Evolutionary conservation across 805 yeast species (phyloP).

Genomic region (Starmerella bombi): DNA sequence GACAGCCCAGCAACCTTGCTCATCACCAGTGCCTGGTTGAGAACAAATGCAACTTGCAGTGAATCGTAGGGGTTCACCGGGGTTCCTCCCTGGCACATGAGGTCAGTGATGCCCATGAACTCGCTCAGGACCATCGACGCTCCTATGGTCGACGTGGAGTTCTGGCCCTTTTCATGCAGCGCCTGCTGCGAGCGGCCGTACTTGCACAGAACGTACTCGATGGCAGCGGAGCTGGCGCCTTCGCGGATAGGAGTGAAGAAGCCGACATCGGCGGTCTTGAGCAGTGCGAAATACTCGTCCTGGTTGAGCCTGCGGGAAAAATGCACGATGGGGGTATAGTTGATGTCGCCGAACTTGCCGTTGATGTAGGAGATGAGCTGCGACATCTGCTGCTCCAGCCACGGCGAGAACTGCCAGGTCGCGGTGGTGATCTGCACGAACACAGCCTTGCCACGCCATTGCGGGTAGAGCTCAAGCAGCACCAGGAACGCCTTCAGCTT

Average conservation of each 20-base stretch:
- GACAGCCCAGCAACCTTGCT: constrained; percentile 30
- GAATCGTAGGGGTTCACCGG: constrained; percentile 96
- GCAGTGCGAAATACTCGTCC: constrained; percentile 76
- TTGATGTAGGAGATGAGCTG: constrained; percentile 76
- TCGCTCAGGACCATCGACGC: constrained; percentile 75
- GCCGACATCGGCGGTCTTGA: constrained; percentile 82
- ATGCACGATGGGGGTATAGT: constrained; percentile 80
- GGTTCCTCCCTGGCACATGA: constrained; percentile 33
- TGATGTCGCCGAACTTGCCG: constrained; percentile 67
- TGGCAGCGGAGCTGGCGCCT: constrained; percentile 90
- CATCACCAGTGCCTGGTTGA: constrained; percentile 45
- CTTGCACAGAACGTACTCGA: constrained; percentile 81
- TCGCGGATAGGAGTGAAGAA: constrained; percentile 84
- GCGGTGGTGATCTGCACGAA: constrained; percentile 87
- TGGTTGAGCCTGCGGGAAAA: constrained; percentile 79
- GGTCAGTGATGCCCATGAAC: constrained; percentile 74
- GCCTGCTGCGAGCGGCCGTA: constrained; percentile 21
- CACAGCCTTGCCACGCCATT: constrained; percentile 77
- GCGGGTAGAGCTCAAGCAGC: constrained; percentile 81
- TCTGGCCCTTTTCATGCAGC: constrained; percentile 19
- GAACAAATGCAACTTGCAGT: constrained; percentile 77
- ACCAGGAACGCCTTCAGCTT: constrained; percentile 82
- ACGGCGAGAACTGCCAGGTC: constrained; percentile 43
- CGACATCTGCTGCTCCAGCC: constrained; percentile 65
- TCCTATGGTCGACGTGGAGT: constrained; percentile 31